Evolutionary conservation across 2,329 filamentous ascomycete genomes (phyloP).

Genomic region (Diaporthe ampelina): DNA sequence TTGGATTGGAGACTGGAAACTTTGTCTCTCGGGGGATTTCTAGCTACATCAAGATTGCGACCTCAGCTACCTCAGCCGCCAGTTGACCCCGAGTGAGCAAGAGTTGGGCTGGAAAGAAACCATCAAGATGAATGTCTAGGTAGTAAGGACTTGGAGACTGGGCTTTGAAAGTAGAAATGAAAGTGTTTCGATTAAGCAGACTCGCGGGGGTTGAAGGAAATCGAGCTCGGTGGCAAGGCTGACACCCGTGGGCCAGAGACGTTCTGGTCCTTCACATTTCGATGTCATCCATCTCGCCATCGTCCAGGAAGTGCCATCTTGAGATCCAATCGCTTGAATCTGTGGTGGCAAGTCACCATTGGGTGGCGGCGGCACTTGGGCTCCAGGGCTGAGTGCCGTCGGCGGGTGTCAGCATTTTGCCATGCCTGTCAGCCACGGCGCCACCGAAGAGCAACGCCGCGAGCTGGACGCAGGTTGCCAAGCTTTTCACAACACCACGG

Average conservation of each 20-base stretch:
- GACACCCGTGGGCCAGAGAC: not conserved
- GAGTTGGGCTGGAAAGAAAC: no score
- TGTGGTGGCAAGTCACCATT: not conserved
- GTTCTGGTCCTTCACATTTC: no score
- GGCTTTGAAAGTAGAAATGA: no score
- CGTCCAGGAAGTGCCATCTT: no score
- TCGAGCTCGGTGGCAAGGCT: not conserved
- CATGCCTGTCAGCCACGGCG: constrained; percentile 11
- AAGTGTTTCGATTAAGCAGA: not conserved
- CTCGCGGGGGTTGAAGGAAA: not conserved
- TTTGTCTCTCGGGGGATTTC: no score
- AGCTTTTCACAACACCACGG: not conserved
- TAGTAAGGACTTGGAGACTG: no score
- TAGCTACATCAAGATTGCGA: no score
- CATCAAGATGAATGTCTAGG: no score
- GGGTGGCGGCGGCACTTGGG: not conserved
- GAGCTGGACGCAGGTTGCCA: not conserved
- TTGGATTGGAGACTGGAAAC: no score
- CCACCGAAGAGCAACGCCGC: not conserved
- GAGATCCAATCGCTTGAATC: no score
- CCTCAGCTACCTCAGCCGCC: no score
- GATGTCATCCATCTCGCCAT: not conserved
- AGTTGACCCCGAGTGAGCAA: no score
- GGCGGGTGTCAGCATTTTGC: not conserved
- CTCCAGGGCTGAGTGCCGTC: not conserved